A percentile compares a stretch with the other conserved stretches of the same genome.
These are phyloP conservation scores for Fusarium foetens DNA, from an alignment of 2,329 filamentous ascomycete species.

Conservation along the genomic window DNA sequence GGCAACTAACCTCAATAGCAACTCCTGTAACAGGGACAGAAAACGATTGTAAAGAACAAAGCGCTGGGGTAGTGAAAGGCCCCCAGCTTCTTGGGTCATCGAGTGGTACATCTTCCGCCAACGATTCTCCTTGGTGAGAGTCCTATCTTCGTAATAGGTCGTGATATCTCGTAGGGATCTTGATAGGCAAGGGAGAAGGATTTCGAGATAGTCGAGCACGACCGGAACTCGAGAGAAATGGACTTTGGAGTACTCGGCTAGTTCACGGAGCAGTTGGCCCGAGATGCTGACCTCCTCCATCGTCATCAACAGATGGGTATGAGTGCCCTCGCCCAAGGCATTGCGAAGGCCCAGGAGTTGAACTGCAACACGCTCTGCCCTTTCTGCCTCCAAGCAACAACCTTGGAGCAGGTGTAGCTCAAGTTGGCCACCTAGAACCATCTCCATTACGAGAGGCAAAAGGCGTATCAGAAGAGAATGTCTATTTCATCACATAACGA, in stretches of 20 bases:
- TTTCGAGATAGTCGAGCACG: constrained; percentile 65
- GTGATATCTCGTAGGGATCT: constrained; percentile 65
- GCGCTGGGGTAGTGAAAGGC: constrained; percentile 61
- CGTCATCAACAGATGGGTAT: constrained; percentile 59
- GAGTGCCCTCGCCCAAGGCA: constrained; percentile 56
- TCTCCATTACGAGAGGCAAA: constrained; percentile 43
- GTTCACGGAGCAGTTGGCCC: constrained; percentile 60
- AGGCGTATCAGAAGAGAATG: constrained; percentile 12
- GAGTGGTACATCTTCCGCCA: constrained; percentile 69
- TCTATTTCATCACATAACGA: constrained; percentile 38
- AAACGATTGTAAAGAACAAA: constrained; percentile 68
- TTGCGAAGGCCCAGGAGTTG: constrained; percentile 61
- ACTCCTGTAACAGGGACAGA: constrained; percentile 58
- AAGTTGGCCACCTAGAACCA: constrained; percentile 44
- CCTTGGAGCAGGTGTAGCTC: constrained; percentile 58
- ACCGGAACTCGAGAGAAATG: constrained; percentile 61
- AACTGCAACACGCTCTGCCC: constrained; percentile 59
- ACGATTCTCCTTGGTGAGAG: constrained; percentile 58
- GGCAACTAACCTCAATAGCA: constrained; percentile 60
- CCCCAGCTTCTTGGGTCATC: constrained; percentile 63
- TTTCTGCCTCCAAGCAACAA: constrained; percentile 65
- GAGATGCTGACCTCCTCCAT: constrained; percentile 59
- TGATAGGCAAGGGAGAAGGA: constrained; percentile 66
- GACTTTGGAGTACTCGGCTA: constrained; percentile 65
- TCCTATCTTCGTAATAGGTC: constrained; percentile 61